Conservation (phyloP, 2,329 filamentous ascomycete genomes). For the Massarina eburnea region DNA sequence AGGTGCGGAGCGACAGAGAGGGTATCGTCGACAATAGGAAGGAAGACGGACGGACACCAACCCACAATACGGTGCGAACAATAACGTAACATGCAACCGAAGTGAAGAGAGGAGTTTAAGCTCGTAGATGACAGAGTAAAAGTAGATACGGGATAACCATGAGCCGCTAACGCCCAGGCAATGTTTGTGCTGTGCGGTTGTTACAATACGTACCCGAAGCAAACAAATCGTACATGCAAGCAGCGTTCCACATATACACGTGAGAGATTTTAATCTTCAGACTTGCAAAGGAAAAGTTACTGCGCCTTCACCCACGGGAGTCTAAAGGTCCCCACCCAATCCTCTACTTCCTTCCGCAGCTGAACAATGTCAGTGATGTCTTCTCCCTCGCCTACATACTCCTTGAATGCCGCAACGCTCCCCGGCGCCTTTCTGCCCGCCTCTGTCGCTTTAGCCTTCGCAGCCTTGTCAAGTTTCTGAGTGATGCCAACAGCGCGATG, state of each 20-base stretch:
- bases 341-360: slow-evolving; percentile 44
- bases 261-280: neutral
- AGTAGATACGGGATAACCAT: too few relatives aligned
- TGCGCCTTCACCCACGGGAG: slow-evolving; percentile 42
- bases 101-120: too few relatives aligned
- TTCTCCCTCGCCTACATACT: slow-evolving; percentile 45
- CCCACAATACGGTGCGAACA: too few relatives aligned
- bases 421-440: slow-evolving; percentile 42
- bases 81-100: too few relatives aligned
- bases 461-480: slow-evolving; percentile 44
- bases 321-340: slow-evolving; percentile 47
- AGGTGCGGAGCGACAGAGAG: too few relatives aligned
- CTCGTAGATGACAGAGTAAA: too few relatives aligned
- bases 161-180: neutral
- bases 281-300: slow-evolving; percentile 6
- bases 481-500: slow-evolving; percentile 46
- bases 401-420: slow-evolving; percentile 45
- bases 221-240: too few relatives aligned
- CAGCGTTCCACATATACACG: too few relatives aligned
- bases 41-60: too few relatives aligned
- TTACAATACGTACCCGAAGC: neutral
- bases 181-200: neutral
- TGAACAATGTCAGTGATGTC: slow-evolving; percentile 46
- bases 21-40: neutral
- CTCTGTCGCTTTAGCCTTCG: slow-evolving; percentile 41